These are phyloP conservation scores for Wickerhamomyces xylosicus DNA, from an alignment of 805 yeast genomes.

Conservation along the genomic window DNA sequence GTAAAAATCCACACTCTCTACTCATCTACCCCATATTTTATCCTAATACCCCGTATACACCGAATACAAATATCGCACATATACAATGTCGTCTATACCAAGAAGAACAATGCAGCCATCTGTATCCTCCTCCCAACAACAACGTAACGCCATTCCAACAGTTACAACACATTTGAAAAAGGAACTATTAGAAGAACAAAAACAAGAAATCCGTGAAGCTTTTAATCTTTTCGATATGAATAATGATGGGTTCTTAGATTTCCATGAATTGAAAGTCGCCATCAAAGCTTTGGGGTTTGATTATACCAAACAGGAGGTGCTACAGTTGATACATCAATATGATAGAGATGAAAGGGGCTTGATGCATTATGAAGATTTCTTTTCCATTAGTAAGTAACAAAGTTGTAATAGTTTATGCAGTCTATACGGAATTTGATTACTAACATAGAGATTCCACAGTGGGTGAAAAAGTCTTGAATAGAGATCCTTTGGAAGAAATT, in stretches of 20 bases:
- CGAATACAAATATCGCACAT: too few relatives aligned
- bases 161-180: constrained; percentile 34
- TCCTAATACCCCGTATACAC: too few relatives aligned
- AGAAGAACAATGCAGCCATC: not conserved
- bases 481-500: constrained; percentile 92
- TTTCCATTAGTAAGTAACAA: constrained; percentile 43
- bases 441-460: constrained; percentile 29
- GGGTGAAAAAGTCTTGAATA: constrained; percentile 69
- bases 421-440: constrained; percentile 14
- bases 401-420: constrained; percentile 18
- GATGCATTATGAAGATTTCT: constrained; percentile 76
- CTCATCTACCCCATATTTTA: too few relatives aligned
- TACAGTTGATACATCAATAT: constrained; percentile 69
- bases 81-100: not conserved
- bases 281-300: constrained; percentile 91
- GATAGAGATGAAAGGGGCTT: constrained; percentile 65
- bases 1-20: too few relatives aligned
- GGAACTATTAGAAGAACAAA: constrained; percentile 77
- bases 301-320: constrained; percentile 61
- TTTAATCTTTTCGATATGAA: constrained; percentile 88
- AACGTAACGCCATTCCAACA: not conserved
- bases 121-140: not conserved
- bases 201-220: constrained; percentile 87
- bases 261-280: constrained; percentile 85
- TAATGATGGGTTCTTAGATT: constrained; percentile 80